Base-by-base conservation (phyloP, 345 rosid species). In the Hypericum androsaemum region DNA sequence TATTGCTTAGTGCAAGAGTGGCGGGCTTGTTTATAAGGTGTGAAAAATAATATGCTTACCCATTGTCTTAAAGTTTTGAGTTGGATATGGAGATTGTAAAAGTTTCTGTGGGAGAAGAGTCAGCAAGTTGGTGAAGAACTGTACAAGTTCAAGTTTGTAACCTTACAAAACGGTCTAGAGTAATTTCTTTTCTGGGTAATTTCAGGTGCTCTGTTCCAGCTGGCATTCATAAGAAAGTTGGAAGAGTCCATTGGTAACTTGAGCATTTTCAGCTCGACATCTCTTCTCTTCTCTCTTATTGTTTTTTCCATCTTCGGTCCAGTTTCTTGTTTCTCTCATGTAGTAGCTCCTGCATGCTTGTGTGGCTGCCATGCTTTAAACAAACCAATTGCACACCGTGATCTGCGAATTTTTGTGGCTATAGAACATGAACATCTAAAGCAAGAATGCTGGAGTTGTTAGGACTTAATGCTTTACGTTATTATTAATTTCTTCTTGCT, bases 201-300 rank as follows among this genome's bases (percentile, higher is more conserved):
- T 22, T 1, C 83, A 89, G 98, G 90, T 57, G 81, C 98, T 50
- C 74, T 86, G 63, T 80, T 86, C 63, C 96, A 89, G 64, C 68
- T 89, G 58, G 96, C 94, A 10, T 84, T 84, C 67, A 74, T 86
- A 48, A 57, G 70, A 43, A 75, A 66, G 67, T 69, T 90, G 68
- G 98, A 90, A 65, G 86, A 79, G 42, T 79, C 95, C 1, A 66
- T 80, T 7, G 86, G 96, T 90, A 77, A 42, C 1, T 22, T 22
- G 2, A 22, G 32, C 32, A 22, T 22, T 4, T 22, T 22, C 32
- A 22, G 32, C 32, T 22, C 32, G 32, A 22, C 32, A 22, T 22
- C 4, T 64, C 48, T 50, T 6, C 14, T 43, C 38, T 6, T 10
- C 12, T 50, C 47, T 37, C 7, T 42, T 14, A 2, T 40, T 16